These are phyloP conservation scores for Fusarium sp. DNA, from an alignment of 2,329 filamentous ascomycete species.

Conservation along the genomic window DNA sequence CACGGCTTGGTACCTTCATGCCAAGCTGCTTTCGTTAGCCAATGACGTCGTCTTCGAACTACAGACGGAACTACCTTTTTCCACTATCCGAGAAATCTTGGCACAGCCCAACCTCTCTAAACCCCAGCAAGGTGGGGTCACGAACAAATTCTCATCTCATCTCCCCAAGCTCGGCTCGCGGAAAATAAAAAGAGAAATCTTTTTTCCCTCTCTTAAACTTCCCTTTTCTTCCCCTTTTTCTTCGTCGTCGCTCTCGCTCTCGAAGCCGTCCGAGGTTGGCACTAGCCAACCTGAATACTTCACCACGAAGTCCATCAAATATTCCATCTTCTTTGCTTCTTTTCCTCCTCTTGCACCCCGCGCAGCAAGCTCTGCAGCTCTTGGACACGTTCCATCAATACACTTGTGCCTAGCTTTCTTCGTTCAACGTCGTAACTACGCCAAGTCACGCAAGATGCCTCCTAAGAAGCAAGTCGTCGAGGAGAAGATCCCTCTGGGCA, in stretches of 20 bases:
- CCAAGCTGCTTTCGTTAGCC: conserved; percentile 37
- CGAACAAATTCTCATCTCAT: conserved; percentile 45
- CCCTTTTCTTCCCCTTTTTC: conserved; percentile 18
- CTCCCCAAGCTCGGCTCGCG: conserved; percentile 37
- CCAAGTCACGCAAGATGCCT: conserved; percentile 78
- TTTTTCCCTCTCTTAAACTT: conserved; percentile 20
- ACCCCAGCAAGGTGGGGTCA: conserved; percentile 36
- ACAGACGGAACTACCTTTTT: conserved; percentile 22
- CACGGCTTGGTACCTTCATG: conserved; percentile 14
- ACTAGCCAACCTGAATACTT: conserved; percentile 47
- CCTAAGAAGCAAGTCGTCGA: conserved; percentile 92
- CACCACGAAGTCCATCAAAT: conserved; percentile 55
- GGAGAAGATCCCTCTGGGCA: conserved; percentile 95
- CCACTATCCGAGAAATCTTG: conserved; percentile 8
- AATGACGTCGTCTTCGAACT: conserved; percentile 33
- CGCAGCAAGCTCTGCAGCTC: conserved; percentile 74
- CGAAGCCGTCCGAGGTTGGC: conserved; percentile 51
- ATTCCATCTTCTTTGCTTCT: conserved; percentile 62
- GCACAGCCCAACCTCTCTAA: conserved; percentile 41
- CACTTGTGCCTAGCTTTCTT: conserved; percentile 60
- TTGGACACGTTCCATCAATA: conserved; percentile 56
- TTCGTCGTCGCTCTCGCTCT: conserved; percentile 35
- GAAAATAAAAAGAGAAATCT: conserved; percentile 38
- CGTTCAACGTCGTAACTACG: conserved; percentile 63
- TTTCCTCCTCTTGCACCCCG: conserved; percentile 54